Conservation (phyloP, 2,329 filamentous ascomycete species). For the Colletotrichum chrysophilum region DNA sequence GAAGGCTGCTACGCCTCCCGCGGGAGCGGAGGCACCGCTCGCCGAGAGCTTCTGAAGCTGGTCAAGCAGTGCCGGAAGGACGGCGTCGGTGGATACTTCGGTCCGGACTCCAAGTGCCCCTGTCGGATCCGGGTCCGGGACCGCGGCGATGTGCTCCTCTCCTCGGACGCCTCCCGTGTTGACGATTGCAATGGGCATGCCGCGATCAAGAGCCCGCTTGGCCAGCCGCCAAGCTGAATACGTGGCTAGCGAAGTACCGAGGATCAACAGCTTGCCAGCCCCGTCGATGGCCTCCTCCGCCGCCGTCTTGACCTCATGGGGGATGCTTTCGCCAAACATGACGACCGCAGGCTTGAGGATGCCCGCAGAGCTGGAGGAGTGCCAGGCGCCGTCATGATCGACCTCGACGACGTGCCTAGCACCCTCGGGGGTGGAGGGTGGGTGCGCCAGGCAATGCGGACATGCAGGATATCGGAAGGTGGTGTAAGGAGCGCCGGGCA, state of each 20-base stretch:
- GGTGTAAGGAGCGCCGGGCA: slow-evolving; percentile 85
- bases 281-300: slow-evolving; percentile 83
- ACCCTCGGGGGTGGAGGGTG: slow-evolving; percentile 62
- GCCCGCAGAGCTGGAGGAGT: slow-evolving; percentile 68
- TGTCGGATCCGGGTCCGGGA: slow-evolving; percentile 55
- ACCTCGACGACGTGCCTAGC: slow-evolving; percentile 65
- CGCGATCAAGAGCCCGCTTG: slow-evolving; percentile 79
- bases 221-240: slow-evolving; percentile 94
- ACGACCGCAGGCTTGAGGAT: slow-evolving; percentile 91
- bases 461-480: slow-evolving; percentile 93
- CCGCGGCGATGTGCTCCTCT: slow-evolving; percentile 73
- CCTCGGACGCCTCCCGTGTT: slow-evolving; percentile 87
- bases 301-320: slow-evolving; percentile 68
- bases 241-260: slow-evolving; percentile 91
- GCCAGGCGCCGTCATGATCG: slow-evolving; percentile 84
- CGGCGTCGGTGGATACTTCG: slow-evolving; percentile 61
- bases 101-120: slow-evolving; percentile 61
- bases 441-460: slow-evolving; percentile 74
- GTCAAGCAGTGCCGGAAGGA: slow-evolving; percentile 63
- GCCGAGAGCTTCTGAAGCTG: slow-evolving; percentile 43
- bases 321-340: slow-evolving; percentile 95
- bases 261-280: slow-evolving; percentile 75
- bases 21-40: background rate
- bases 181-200: slow-evolving; percentile 85
- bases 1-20: background rate